phyloP scores from a whole-genome alignment of 192 early-diverging fungal species.

The Backusella westeae region DNA sequence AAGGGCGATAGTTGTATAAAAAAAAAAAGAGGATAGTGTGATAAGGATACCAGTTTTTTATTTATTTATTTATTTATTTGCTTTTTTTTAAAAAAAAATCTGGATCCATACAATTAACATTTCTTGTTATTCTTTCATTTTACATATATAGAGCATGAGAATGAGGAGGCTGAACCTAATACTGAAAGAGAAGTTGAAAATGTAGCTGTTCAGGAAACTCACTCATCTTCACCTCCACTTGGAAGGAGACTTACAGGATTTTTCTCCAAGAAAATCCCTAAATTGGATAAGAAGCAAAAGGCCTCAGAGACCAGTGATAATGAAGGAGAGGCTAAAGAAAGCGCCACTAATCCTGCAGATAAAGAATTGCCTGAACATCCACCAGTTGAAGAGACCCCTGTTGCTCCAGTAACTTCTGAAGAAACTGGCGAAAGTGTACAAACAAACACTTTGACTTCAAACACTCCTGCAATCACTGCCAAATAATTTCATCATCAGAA shows the following conservation, averaged over 20 bases:
- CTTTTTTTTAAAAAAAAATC: neutral
- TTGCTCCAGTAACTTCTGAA: neutral
- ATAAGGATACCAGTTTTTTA: neutral
- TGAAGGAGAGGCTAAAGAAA: neutral
- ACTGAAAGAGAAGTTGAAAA: slow-evolving; percentile 4
- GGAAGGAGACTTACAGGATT: slow-evolving; percentile 6
- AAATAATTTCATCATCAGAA: neutral
- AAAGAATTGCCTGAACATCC: neutral
- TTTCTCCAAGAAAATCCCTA: neutral
- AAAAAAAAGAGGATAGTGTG: neutral
- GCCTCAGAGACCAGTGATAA: neutral
- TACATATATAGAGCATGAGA: neutral
- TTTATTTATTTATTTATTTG: neutral
- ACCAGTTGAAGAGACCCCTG: neutral
- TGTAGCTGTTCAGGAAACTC: neutral
- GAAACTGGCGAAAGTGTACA: neutral
- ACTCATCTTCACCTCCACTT: neutral
- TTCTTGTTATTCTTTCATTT: neutral
- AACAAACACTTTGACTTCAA: neutral
- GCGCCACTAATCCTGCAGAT: neutral
- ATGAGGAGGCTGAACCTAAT: neutral
- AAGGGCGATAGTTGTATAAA: neutral
- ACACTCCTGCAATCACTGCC: neutral
- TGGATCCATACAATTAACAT: neutral
- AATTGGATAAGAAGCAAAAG: slow-evolving; percentile 4